Evolutionary conservation across 2,329 filamentous ascomycete genomes (phyloP).

Genomic region (Trichoderma gracile): DNA sequence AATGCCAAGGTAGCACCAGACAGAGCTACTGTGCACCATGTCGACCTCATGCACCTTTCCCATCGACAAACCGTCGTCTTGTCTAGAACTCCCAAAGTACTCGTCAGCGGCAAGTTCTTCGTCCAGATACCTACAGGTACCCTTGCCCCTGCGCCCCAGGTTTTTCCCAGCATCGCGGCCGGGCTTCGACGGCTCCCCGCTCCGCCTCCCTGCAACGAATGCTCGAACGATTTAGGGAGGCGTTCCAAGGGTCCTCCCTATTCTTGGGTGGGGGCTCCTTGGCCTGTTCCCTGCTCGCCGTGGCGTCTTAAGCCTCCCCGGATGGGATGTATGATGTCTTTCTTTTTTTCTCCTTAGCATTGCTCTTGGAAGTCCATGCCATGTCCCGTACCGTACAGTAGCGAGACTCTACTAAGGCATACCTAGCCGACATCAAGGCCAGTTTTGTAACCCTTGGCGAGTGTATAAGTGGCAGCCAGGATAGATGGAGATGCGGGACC

Average conservation of each 20-base stretch:
- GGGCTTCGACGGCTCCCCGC: constrained; percentile 16
- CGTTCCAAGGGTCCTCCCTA: constrained; percentile 6
- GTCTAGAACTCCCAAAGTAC: too few relatives aligned
- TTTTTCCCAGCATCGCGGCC: constrained; percentile 9
- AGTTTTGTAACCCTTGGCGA: too few relatives aligned
- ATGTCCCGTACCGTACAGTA: too few relatives aligned
- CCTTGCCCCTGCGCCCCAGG: constrained; percentile 16
- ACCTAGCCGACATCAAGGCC: too few relatives aligned
- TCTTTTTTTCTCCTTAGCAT: neutral
- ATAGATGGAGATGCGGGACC: too few relatives aligned
- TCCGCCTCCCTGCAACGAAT: constrained; percentile 6
- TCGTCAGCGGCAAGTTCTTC: too few relatives aligned
- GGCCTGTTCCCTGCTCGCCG: constrained; percentile 23
- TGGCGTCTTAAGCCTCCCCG: constrained; percentile 8
- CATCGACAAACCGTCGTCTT: too few relatives aligned
- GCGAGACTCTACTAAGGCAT: too few relatives aligned
- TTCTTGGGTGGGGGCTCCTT: constrained; percentile 8
- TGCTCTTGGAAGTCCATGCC: too few relatives aligned
- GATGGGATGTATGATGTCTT: constrained; percentile 9
- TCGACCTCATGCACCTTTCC: neutral
- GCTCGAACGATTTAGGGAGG: constrained; percentile 6
- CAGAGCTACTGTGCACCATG: neutral
- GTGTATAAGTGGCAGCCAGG: too few relatives aligned
- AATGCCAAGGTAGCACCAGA: neutral
- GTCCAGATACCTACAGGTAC: neutral